Evolutionary conservation across 805 yeast species (phyloP).

Genomic region (Zygotorulaspora danielsina): DNA sequence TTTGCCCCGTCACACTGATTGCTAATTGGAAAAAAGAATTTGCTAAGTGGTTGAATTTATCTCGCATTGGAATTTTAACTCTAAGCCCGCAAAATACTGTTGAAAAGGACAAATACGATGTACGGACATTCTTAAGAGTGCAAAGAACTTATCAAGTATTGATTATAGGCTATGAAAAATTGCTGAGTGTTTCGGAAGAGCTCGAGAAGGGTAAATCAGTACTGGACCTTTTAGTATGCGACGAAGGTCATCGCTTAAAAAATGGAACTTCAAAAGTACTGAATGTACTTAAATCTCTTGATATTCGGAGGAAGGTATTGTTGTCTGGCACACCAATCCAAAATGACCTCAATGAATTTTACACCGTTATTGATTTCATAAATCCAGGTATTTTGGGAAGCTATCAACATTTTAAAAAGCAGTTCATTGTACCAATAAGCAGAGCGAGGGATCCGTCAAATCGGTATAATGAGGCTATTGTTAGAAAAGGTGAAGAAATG

Average conservation of each 20-base stretch:
- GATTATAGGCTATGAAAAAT: slow-evolving; percentile 83
- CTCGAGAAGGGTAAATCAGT: slow-evolving; percentile 39
- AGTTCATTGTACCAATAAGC: slow-evolving; percentile 65
- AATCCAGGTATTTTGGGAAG: slow-evolving; percentile 80
- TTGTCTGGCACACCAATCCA: slow-evolving; percentile 93
- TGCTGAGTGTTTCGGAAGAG: slow-evolving; percentile 51
- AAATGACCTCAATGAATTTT: slow-evolving; percentile 82
- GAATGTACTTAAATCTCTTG: slow-evolving; percentile 53
- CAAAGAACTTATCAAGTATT: slow-evolving; percentile 71
- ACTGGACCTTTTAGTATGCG: slow-evolving; percentile 78
- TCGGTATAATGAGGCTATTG: slow-evolving; percentile 47
- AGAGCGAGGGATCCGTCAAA: slow-evolving; percentile 62
- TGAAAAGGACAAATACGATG: slow-evolving; percentile 51
- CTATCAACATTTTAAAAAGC: slow-evolving; percentile 52
- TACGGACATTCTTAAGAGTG: slow-evolving; percentile 59
- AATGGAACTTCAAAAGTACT: slow-evolving; percentile 67
- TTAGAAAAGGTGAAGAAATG: slow-evolving; percentile 54
- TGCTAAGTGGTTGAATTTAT: slow-evolving; percentile 75
- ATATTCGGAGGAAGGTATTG: slow-evolving; percentile 54
- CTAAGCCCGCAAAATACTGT: slow-evolving; percentile 47
- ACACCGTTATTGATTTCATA: slow-evolving; percentile 71
- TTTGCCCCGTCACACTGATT: slow-evolving; percentile 88
- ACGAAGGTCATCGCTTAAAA: slow-evolving; percentile 92
- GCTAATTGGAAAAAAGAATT: slow-evolving; percentile 87
- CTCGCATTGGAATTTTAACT: slow-evolving; percentile 62